These are phyloP conservation scores for Diplodia seriata DNA, from an alignment of 2,329 filamentous ascomycete genomes.

Conservation along the genomic window DNA sequence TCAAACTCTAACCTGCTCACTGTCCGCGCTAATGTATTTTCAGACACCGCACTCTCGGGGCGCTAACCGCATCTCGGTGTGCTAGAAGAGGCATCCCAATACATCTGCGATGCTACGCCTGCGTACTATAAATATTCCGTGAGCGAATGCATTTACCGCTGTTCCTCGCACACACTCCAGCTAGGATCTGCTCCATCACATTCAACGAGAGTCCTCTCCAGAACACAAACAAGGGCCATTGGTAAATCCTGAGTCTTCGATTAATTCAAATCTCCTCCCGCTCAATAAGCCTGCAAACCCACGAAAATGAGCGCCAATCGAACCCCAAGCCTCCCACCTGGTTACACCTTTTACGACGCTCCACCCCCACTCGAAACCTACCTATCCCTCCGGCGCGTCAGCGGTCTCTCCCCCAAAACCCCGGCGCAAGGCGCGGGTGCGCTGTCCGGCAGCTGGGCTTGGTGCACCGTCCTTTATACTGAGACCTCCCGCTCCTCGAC, in stretches of 20 bases:
- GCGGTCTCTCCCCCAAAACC: conserved; percentile 50
- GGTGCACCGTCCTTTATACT: conserved; percentile 49
- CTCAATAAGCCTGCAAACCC: background rate
- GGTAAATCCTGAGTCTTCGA: background rate
- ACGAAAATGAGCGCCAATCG: background rate
- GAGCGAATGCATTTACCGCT: too few relatives aligned
- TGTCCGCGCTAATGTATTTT: background rate
- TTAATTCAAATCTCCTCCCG: background rate
- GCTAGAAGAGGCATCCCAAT: background rate
- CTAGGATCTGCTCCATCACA: too few relatives aligned
- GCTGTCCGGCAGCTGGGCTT: conserved; percentile 52
- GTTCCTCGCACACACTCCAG: too few relatives aligned
- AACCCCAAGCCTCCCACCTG: conserved; percentile 39
- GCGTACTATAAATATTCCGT: background rate
- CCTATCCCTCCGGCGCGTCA: conserved; percentile 47
- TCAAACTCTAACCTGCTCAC: background rate
- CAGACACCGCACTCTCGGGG: conserved; percentile 11
- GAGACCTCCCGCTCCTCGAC: conserved; percentile 9
- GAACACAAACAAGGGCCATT: background rate
- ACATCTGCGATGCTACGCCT: background rate
- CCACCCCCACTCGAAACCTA: conserved; percentile 49
- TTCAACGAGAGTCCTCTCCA: background rate
- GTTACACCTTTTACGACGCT: conserved; percentile 48
- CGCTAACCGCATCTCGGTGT: background rate
- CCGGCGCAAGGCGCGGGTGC: conserved; percentile 48